Evolutionary conservation across 2,329 filamentous ascomycete genomes (phyloP).

Genomic region (Penicillium sp.): DNA sequence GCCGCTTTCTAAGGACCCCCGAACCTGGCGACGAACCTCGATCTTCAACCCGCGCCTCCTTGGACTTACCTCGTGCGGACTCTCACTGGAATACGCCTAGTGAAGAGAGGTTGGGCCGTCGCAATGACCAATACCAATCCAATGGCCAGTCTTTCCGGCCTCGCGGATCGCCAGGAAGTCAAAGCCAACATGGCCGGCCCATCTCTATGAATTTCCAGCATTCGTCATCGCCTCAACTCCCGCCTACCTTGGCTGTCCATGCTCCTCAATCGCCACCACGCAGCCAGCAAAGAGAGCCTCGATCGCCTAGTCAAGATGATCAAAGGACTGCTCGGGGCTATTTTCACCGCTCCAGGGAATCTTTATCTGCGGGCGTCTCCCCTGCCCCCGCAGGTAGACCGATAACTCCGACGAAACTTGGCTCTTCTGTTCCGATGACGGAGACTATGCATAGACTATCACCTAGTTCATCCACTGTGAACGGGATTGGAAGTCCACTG

Average conservation of each 20-base stretch:
- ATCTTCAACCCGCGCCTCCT: constrained; percentile 37
- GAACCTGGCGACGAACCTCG: constrained; percentile 33
- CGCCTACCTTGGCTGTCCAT: constrained; percentile 45
- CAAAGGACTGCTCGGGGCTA: constrained; percentile 45
- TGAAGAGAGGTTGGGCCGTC: constrained; percentile 23
- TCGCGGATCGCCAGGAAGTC: constrained; percentile 45
- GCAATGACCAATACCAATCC: constrained; percentile 17
- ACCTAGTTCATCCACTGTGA: constrained; percentile 14
- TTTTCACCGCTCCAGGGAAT: constrained; percentile 25
- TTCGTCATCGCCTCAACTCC: constrained; percentile 40
- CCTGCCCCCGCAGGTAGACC: constrained; percentile 25
- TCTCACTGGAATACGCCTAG: constrained; percentile 37
- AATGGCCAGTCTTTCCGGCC: constrained; percentile 29
- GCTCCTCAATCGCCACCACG: constrained; percentile 46
- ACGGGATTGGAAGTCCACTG: constrained; percentile 21
- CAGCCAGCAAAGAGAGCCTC: constrained; percentile 18
- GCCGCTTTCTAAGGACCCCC: constrained; percentile 31
- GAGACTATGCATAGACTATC: constrained; percentile 21
- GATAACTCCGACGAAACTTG: constrained; percentile 34
- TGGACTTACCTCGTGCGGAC: constrained; percentile 43
- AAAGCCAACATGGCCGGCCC: constrained; percentile 59
- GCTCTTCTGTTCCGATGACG: constrained; percentile 21
- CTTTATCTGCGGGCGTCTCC: constrained; percentile 23
- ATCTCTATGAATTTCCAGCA: constrained; percentile 44
- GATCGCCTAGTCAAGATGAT: constrained; percentile 62